These are phyloP conservation scores for Ulvella scutata DNA, from an alignment of 139 green algal species.

Conservation along the genomic window DNA sequence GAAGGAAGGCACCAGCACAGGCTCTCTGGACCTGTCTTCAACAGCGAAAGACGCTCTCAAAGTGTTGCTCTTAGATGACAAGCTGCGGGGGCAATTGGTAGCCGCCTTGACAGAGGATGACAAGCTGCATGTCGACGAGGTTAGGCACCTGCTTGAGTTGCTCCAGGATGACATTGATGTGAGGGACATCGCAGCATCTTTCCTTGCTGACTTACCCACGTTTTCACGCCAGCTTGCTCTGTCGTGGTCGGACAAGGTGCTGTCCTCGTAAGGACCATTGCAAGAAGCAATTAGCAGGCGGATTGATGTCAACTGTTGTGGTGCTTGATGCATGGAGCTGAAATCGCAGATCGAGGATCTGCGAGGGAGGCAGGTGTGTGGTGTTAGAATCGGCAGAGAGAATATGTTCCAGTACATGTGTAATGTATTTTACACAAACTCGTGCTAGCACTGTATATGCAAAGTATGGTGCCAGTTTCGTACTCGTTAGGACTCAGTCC, in stretches of 20 bases:
- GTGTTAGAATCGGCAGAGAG: no score
- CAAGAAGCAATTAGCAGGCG: no score
- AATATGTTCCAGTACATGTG: no score
- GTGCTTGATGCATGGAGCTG: no score
- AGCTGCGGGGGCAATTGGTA: conserved; percentile 60
- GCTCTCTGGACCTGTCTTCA: conserved; percentile 70
- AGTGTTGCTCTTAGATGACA: conserved; percentile 61
- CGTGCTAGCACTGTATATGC: no score
- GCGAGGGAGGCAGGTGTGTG: no score
- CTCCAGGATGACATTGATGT: conserved; percentile 28
- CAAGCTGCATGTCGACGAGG: conserved; percentile 69
- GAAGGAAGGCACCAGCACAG: conserved; percentile 25
- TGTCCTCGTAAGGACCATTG: conserved; percentile 14
- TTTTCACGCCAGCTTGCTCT: conserved; percentile 31
- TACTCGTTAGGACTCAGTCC: no score
- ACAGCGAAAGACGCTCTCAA: conserved; percentile 68
- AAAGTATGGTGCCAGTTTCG: no score
- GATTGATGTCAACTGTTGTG: no score
- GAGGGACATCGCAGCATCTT: conserved; percentile 13
- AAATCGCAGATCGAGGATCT: no score
- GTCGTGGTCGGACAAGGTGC: conserved; percentile 34
- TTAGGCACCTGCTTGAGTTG: conserved; percentile 41
- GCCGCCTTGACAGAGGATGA: conserved; percentile 88
- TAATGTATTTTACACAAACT: no score
- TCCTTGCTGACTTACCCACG: conserved; percentile 20